These are phyloP conservation scores for Dictyostelium intermedium DNA, from an alignment of 78 protist genomes.

Conservation along the genomic window DNA sequence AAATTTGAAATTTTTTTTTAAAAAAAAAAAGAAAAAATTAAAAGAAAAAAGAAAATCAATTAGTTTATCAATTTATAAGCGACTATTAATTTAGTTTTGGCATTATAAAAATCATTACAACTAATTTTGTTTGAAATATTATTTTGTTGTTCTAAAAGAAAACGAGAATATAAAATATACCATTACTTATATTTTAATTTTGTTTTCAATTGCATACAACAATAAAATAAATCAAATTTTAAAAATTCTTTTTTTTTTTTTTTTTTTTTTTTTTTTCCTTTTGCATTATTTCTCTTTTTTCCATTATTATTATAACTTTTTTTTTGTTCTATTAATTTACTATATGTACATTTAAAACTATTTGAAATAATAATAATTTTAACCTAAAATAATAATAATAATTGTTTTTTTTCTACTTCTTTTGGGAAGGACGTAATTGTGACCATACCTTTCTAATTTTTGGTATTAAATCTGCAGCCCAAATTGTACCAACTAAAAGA, in stretches of 20 bases:
- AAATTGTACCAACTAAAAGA: slow-evolving; percentile 35
- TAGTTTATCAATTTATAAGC: slow-evolving; percentile 11
- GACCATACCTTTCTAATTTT: slow-evolving; percentile 29
- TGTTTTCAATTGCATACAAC: neutral
- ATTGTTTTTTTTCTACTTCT: neutral
- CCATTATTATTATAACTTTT: too few relatives aligned
- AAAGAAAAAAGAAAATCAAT: neutral
- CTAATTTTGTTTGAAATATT: neutral
- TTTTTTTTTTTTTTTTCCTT: too few relatives aligned
- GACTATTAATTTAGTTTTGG: slow-evolving; percentile 5
- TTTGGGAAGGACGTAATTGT: slow-evolving; percentile 29
- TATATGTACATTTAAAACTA: neutral
- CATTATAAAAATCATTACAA: slow-evolving; percentile 1
- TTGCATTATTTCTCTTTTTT: too few relatives aligned
- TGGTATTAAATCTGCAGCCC: slow-evolving; percentile 41
- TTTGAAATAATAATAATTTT: neutral
- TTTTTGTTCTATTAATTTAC: neutral
- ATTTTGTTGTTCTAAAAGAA: neutral
- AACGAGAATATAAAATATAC: neutral
- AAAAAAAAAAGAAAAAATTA: too few relatives aligned
- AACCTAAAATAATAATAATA: neutral
- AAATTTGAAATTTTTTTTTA: neutral
- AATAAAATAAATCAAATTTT: neutral
- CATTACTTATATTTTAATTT: neutral
- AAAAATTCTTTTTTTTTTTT: neutral